Percentiles rank a stretch among this genome's conserved stretches.
Conservation (phyloP, 257 asterid genomes). For the Asclepias syriaca region DNA sequence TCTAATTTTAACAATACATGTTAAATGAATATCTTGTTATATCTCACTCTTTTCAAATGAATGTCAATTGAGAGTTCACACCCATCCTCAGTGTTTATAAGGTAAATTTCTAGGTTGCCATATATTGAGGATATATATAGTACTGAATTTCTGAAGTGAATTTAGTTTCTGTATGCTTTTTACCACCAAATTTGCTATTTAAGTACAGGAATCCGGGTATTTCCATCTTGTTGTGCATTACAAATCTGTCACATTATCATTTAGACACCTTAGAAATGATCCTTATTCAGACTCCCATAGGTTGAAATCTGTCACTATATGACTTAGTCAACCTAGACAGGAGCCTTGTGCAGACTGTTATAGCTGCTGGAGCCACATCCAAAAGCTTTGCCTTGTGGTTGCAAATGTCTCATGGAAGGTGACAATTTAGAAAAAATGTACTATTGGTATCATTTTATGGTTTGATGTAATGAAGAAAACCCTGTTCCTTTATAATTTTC, state of each 20-base stretch:
- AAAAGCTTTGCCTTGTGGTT: not conserved
- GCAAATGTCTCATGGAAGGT: not conserved
- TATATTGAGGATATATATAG: not conserved
- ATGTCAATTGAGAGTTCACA: not conserved
- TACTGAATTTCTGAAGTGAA: not conserved
- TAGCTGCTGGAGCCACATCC: not conserved
- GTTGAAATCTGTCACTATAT: not conserved
- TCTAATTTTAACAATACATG: not conserved
- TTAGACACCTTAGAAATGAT: not conserved
- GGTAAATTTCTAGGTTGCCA: not conserved
- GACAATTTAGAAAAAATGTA: not conserved
- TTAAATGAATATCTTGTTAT: not conserved
- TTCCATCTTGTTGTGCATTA: not conserved
- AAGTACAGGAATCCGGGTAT: not conserved
- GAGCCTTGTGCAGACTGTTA: not conserved
- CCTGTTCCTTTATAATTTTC: not conserved
- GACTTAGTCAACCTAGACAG: too few relatives aligned
- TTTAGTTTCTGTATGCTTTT: not conserved
- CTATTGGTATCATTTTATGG: not conserved
- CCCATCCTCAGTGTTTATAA: not conserved
- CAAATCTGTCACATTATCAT: not conserved
- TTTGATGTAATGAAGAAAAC: not conserved
- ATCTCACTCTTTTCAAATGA: not conserved
- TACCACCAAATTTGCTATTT: not conserved
- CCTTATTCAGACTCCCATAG: not conserved